phyloP scores from a whole-genome alignment of 192 early-diverging fungal species.

The Podila epicladia region DNA sequence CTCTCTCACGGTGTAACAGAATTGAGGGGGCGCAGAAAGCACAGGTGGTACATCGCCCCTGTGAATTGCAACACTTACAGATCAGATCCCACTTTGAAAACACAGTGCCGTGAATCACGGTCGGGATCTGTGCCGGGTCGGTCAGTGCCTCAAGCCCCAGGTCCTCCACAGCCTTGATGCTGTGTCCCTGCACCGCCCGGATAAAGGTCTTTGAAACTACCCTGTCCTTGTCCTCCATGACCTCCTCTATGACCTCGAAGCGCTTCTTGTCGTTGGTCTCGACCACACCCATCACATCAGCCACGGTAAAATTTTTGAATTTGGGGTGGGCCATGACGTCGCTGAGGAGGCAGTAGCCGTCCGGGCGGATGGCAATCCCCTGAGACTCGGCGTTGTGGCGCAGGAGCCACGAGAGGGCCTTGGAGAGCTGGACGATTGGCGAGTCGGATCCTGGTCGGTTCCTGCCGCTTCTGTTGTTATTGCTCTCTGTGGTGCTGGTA shows the following conservation, averaged over 20 bases:
- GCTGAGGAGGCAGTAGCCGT: constrained; percentile 78
- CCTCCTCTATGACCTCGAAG: constrained; percentile 64
- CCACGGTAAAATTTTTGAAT: constrained; percentile 68
- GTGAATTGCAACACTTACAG: constrained; percentile 35
- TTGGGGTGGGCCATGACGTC: constrained; percentile 70
- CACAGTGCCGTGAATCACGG: constrained; percentile 79
- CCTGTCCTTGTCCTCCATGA: neutral
- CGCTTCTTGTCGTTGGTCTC: constrained; percentile 86
- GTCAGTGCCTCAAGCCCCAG: constrained; percentile 5
- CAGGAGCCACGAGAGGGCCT: constrained; percentile 83
- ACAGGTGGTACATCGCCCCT: neutral
- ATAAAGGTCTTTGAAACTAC: constrained; percentile 56
- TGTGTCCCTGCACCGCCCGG: constrained; percentile 91
- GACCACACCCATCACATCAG: constrained; percentile 74
- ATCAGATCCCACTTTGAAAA: constrained; percentile 62
- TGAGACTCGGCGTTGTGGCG: constrained; percentile 87
- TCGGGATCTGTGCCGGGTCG: constrained; percentile 54
- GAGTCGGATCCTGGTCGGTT: constrained; percentile 10
- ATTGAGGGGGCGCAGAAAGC: neutral
- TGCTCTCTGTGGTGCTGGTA: neutral
- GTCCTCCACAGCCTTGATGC: constrained; percentile 47
- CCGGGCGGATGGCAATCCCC: constrained; percentile 72
- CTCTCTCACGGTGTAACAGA: neutral
- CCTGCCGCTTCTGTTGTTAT: constrained; percentile 6
- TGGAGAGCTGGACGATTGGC: constrained; percentile 67